Evolutionary conservation across 495 filamentous ascomycete genomes (phyloP).

Genomic region (Penicillium macrosclerotiorum): DNA sequence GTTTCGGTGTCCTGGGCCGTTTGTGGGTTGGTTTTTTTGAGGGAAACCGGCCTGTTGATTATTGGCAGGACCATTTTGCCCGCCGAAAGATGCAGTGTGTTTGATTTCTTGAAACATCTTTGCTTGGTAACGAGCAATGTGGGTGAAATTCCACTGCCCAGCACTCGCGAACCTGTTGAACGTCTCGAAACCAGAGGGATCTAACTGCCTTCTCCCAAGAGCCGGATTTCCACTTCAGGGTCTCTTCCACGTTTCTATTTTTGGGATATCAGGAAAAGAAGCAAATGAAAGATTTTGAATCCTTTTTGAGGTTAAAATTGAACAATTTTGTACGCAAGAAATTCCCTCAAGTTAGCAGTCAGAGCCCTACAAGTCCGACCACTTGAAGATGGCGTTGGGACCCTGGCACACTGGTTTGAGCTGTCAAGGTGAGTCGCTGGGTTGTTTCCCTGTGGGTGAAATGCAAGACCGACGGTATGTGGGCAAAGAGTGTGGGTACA

Average conservation of each 20-base stretch:
- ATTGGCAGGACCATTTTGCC: slow-evolving; percentile 7
- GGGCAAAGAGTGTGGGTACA: not conserved
- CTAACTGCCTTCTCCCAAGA: slow-evolving; percentile 4
- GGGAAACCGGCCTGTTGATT: slow-evolving; percentile 10
- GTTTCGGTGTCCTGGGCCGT: slow-evolving; percentile 10
- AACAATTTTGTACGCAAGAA: slow-evolving; percentile 9
- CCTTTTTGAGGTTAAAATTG: slow-evolving; percentile 2
- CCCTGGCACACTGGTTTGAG: slow-evolving; percentile 8
- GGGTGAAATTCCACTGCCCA: not conserved
- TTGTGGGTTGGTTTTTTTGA: slow-evolving; percentile 5
- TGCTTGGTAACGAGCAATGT: not conserved
- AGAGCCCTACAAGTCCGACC: slow-evolving; percentile 16
- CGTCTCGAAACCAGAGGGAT: slow-evolving; percentile 9
- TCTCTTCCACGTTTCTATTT: slow-evolving; percentile 9
- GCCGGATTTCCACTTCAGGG: slow-evolving; percentile 18
- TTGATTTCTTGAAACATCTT: not conserved
- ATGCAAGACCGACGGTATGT: not conserved
- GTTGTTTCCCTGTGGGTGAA: slow-evolving; percentile 5
- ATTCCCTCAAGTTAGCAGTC: slow-evolving; percentile 7
- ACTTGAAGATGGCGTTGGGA: slow-evolving; percentile 8
- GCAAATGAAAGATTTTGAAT: not conserved
- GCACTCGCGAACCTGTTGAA: no score
- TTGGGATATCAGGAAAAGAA: slow-evolving; percentile 5
- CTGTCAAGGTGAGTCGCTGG: not conserved
- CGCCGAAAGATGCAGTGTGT: slow-evolving; percentile 4